Evolutionary conservation across 179 eudicot species (phyloP).

Genomic region (Spinacia oleracea): DNA sequence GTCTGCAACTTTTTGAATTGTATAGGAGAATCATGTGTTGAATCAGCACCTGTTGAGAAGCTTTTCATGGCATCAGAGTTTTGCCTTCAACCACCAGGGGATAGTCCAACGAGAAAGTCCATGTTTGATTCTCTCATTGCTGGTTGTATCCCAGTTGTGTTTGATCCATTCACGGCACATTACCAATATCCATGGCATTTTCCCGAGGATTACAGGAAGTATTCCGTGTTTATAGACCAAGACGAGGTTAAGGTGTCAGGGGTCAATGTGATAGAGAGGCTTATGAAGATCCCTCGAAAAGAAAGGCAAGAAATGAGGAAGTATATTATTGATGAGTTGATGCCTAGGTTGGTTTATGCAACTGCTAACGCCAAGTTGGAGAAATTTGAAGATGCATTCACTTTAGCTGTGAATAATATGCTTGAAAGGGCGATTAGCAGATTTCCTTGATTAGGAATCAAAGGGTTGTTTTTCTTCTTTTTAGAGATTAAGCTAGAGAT

Average conservation of each 20-base stretch:
- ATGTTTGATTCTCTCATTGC: constrained; percentile 64
- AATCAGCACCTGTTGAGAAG: constrained; percentile 39
- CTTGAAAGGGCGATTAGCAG: constrained; percentile 47
- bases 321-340: constrained; percentile 57
- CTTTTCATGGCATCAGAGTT: constrained; percentile 65
- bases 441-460: constrained; percentile 27
- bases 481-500: constrained; percentile 39
- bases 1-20: constrained; percentile 53
- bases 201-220: constrained; percentile 51
- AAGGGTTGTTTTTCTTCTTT: background rate
- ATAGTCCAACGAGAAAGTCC: constrained; percentile 74
- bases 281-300: constrained; percentile 41
- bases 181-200: constrained; percentile 86
- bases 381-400: constrained; percentile 55
- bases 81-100: constrained; percentile 79
- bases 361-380: constrained; percentile 52
- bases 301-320: constrained; percentile 65
- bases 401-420: constrained; percentile 54
- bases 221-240: constrained; percentile 58
- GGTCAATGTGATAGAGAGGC: constrained; percentile 52
- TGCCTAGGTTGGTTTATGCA: constrained; percentile 70
- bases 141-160: constrained; percentile 77
- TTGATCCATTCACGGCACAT: constrained; percentile 63
- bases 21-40: constrained; percentile 34
- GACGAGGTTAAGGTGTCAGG: constrained; percentile 44